Conservation (phyloP, 176 grass and related monocot species). For the Carex cristatella region DNA sequence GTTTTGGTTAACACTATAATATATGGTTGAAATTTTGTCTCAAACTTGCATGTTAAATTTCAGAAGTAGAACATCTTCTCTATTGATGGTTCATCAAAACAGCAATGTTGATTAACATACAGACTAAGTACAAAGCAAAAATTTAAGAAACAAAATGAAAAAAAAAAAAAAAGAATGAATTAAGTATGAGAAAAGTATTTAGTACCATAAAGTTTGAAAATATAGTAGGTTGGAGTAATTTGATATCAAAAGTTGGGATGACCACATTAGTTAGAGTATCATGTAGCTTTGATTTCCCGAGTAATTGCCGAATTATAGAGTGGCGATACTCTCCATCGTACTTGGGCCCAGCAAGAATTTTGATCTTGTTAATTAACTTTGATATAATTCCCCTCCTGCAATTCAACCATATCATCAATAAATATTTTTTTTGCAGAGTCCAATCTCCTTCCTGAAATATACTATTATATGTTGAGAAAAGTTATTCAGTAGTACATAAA, state of each 20-base stretch:
- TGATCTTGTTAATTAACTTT: too few relatives aligned
- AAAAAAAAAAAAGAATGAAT: background rate
- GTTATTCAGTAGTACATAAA: background rate
- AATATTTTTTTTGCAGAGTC: too few relatives aligned
- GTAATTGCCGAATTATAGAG: constrained; percentile 20
- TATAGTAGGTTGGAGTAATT: constrained; percentile 47
- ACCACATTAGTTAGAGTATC: constrained; percentile 41
- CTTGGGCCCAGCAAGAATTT: constrained; percentile 26
- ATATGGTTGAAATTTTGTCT: background rate
- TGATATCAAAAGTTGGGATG: constrained; percentile 70
- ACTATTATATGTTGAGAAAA: too few relatives aligned
- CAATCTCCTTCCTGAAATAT: too few relatives aligned
- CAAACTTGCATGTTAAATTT: background rate
- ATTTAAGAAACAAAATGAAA: too few relatives aligned
- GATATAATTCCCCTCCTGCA: too few relatives aligned
- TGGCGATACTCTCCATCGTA: constrained; percentile 67
- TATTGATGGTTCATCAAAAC: background rate
- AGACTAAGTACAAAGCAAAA: background rate
- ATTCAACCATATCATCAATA: too few relatives aligned
- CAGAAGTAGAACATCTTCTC: background rate
- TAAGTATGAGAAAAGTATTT: background rate
- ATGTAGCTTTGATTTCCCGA: constrained; percentile 40
- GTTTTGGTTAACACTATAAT: too few relatives aligned
- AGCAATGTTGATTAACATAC: background rate
- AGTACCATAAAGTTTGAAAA: constrained; percentile 66